phyloP scores from a whole-genome alignment of 2,329 filamentous ascomycete species.

The Penicillium italicum region DNA sequence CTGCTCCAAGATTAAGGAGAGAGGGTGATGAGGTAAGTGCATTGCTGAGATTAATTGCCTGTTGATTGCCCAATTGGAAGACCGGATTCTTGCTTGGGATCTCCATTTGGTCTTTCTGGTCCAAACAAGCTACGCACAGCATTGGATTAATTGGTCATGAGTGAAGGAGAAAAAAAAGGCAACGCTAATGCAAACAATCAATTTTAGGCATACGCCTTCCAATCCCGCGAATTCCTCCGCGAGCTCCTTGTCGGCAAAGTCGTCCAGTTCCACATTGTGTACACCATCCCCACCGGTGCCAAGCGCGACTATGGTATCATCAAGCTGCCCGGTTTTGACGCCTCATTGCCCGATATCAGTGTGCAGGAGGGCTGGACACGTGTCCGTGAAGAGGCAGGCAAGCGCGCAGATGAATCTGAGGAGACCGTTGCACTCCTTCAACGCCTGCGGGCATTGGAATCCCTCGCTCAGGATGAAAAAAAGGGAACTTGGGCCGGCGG shows the following conservation, averaged over 20 bases:
- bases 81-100: background rate
- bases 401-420: constrained; percentile 76
- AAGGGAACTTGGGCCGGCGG: constrained; percentile 76
- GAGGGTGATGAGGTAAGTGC: constrained; percentile 74
- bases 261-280: constrained; percentile 78
- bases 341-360: constrained; percentile 75
- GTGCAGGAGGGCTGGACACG: constrained; percentile 90
- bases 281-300: constrained; percentile 74
- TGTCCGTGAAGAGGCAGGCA: constrained; percentile 88
- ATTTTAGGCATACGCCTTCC: constrained; percentile 72
- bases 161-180: background rate
- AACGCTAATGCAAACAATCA: background rate
- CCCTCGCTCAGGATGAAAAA: constrained; percentile 69
- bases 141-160: background rate
- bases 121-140: background rate
- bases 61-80: background rate
- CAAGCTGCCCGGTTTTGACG: constrained; percentile 63
- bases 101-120: background rate
- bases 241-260: constrained; percentile 79
- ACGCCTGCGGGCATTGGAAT: constrained; percentile 71
- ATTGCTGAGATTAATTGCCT: constrained; percentile 2
- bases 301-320: constrained; percentile 86
- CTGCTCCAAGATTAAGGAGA: constrained; percentile 77
- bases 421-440: constrained; percentile 68
- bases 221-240: constrained; percentile 89